These are phyloP conservation scores for Trichoderma cornu-damae DNA, from an alignment of 2,329 filamentous ascomycete genomes.

Conservation along the genomic window DNA sequence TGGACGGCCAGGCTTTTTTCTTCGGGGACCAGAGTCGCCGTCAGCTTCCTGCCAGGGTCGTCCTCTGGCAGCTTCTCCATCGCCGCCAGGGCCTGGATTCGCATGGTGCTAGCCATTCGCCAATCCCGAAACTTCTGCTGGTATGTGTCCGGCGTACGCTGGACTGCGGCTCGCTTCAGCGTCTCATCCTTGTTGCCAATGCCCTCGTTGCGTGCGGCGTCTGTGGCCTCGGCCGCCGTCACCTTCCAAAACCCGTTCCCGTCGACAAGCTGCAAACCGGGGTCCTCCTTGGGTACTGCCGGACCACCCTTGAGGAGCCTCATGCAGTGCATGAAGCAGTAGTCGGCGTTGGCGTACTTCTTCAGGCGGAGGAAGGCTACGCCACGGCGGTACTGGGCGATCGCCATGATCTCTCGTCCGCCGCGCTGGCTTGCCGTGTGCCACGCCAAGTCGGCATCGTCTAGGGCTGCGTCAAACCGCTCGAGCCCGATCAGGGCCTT, in stretches of 20 bases:
- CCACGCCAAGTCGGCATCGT: constrained; percentile 64
- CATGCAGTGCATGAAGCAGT: constrained; percentile 59
- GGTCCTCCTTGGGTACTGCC: constrained; percentile 32
- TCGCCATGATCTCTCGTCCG: constrained; percentile 67
- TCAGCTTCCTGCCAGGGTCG: constrained; percentile 44
- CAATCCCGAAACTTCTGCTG: constrained; percentile 26
- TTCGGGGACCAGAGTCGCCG: constrained; percentile 30
- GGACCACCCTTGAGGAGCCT: constrained; percentile 32
- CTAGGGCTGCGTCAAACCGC: constrained; percentile 59
- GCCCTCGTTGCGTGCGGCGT: constrained; percentile 30
- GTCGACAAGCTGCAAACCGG: constrained; percentile 34
- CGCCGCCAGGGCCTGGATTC: constrained; percentile 43
- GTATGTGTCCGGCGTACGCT: not conserved
- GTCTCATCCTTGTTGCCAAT: constrained; percentile 25
- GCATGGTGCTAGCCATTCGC: constrained; percentile 42
- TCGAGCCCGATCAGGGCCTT: constrained; percentile 66
- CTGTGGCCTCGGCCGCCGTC: constrained; percentile 30
- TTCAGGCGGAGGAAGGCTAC: constrained; percentile 67
- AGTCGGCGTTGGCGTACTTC: constrained; percentile 68
- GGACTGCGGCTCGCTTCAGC: not conserved
- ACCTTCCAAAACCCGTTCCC: constrained; percentile 45
- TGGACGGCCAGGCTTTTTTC: constrained; percentile 28
- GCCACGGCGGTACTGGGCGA: constrained; percentile 76
- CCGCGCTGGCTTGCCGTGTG: constrained; percentile 60
- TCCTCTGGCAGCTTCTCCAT: constrained; percentile 43